Base-by-base conservation (phyloP, 441 rosid genomes). In the Melastoma candidum region DNA sequence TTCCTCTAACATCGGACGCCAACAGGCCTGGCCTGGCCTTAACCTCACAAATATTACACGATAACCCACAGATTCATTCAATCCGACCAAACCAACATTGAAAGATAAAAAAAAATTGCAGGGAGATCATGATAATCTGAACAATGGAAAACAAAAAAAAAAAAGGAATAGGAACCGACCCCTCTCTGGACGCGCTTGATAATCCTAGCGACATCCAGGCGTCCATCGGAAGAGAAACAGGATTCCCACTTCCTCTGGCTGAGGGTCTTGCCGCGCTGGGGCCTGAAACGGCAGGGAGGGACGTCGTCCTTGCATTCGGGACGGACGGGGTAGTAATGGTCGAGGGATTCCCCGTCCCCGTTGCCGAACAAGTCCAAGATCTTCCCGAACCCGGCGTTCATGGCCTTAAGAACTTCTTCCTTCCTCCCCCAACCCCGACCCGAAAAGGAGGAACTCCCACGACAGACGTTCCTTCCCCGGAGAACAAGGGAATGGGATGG, bases 211-310 rank as follows among this genome's bases (percentile, higher is more conserved):
- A 93, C 83, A 57, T 93, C 95, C 78, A 93, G 69, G 60, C 70
- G 85, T 12, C 97, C 98, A 61, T 86, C 84, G 69, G 71, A 74
- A 13, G 95, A 80, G 64, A 92, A 88, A 2, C 89, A 84, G 22
- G 90, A 78, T 53, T 85, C 85, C 95, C 98, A 92, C 62, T 83
- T 84, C 74, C 97, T 82, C 54, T 77, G 75, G 59, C 98, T 84
- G 17, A 88, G 85, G 48, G 97, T 92, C 70, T 82, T 92, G 22
- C 98, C 98, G 47, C 86, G 78, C 98, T 92, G 62, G 53, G 81
- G 68, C 76, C 67, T 87, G 59, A 87, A 90, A 49, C 87, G 82
- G 61, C 81, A 63, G 79, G 73, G 82, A 24, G 93, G 93, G 58
- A 72, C 75, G 11, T 80, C 85, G 3, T 78, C 71, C 70, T 56